A percentile compares a stretch with the other conserved stretches of the same genome.
Conservation (phyloP, 192 early-diverging fungal genomes). For the Linnemannia exigua region DNA sequence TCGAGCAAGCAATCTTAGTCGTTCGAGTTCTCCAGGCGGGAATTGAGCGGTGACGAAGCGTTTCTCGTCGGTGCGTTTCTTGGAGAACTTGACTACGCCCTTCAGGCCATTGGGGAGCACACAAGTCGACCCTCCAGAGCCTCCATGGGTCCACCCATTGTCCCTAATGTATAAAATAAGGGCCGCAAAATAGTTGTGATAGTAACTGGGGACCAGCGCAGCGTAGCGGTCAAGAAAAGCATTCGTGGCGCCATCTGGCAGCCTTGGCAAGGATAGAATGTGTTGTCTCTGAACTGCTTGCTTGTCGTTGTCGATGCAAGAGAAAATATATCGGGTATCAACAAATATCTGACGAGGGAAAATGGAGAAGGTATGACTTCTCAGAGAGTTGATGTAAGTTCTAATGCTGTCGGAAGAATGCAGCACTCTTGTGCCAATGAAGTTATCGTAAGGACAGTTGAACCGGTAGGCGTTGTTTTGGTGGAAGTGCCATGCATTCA, state of each 20-base stretch:
- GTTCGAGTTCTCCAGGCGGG: background rate
- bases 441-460: background rate
- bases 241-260: background rate
- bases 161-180: background rate
- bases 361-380: background rate
- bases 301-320: background rate
- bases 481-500: background rate
- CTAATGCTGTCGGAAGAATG: background rate
- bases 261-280: background rate
- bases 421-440: background rate
- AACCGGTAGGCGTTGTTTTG: background rate
- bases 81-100: background rate
- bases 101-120: background rate
- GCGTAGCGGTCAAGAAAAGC: background rate
- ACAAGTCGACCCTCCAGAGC: background rate
- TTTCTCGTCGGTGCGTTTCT: background rate
- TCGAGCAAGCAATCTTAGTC: background rate
- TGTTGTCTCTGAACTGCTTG: background rate
- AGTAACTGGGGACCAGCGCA: background rate
- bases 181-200: background rate
- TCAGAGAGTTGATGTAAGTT: background rate
- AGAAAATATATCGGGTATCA: background rate
- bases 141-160: background rate
- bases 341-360: background rate
- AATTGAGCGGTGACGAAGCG: background rate